These are phyloP conservation scores for Pelargonium citronellum DNA, from an alignment of 441 rosid species.

Conservation along the genomic window DNA sequence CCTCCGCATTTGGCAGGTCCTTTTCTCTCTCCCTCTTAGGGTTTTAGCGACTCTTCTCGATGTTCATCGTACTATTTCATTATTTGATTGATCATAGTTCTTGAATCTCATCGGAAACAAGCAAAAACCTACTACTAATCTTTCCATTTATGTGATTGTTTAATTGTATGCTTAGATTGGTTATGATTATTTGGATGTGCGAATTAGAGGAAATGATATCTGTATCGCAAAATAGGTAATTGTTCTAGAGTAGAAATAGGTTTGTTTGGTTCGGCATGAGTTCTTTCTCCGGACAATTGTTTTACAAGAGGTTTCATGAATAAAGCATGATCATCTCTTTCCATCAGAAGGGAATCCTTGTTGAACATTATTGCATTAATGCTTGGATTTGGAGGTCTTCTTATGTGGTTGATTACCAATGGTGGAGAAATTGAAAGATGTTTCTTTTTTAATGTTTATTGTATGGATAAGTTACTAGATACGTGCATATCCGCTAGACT, in stretches of 20 bases:
- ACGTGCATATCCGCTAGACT: too few species aligned
- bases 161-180: not conserved
- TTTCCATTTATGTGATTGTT: not conserved
- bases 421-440: not conserved
- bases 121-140: too few species aligned
- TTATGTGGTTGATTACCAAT: not conserved
- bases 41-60: constrained; percentile 1
- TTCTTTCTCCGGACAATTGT: too few species aligned
- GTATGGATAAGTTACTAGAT: too few species aligned
- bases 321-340: not conserved
- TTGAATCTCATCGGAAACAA: too few species aligned
- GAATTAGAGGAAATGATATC: not conserved
- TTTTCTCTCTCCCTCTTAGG: constrained; percentile 11
- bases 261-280: too few species aligned
- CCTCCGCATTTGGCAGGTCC: constrained; percentile 89
- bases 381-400: not conserved
- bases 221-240: not conserved
- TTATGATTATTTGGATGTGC: not conserved
- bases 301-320: not conserved
- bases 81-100: too few species aligned
- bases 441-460: too few species aligned
- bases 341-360: too few species aligned
- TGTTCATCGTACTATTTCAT: not conserved
- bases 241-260: not conserved
- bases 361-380: not conserved